Evolutionary conservation across 768 basidiomycete species (phyloP).

Genomic region (Trametopsis cervina): DNA sequence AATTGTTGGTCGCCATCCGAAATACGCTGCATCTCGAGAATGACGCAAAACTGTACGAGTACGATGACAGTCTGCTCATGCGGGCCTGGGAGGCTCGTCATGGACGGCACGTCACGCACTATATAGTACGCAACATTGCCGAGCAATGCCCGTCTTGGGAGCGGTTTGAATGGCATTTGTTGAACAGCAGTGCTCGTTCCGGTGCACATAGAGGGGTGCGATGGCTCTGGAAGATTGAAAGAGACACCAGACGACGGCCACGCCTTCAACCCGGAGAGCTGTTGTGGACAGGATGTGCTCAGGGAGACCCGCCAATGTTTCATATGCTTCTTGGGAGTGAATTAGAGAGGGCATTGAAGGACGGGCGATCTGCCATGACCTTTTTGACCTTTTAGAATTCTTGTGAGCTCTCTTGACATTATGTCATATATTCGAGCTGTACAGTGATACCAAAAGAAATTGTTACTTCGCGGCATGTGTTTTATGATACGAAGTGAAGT

Average conservation of each 20-base stretch:
- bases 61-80: conserved; percentile 2
- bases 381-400: too few relatives aligned
- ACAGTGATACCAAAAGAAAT: too few relatives aligned
- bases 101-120: background rate
- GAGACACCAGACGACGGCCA: background rate
- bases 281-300: conserved; percentile 1
- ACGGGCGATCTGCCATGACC: too few relatives aligned
- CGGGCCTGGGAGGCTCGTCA: conserved; percentile 1
- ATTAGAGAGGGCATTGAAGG: background rate
- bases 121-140: too few relatives aligned
- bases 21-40: background rate
- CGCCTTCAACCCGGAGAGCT: conserved; percentile 1
- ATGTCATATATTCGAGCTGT: too few relatives aligned
- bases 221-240: conserved; percentile 12
- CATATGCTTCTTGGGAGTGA: conserved; percentile 9
- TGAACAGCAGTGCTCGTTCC: too few relatives aligned
- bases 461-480: too few relatives aligned
- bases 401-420: too few relatives aligned
- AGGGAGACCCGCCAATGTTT: background rate
- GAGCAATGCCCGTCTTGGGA: conserved; percentile 9
- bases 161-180: conserved; percentile 12
- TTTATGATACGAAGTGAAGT: too few relatives aligned
- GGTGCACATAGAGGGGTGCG: background rate
- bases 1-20: too few relatives aligned
- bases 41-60: background rate